A percentile compares a stretch with the other conserved stretches of the same genome.
Conservation (phyloP, 2,329 filamentous ascomycete genomes). For the Paracoccidioides brasiliensis region DNA sequence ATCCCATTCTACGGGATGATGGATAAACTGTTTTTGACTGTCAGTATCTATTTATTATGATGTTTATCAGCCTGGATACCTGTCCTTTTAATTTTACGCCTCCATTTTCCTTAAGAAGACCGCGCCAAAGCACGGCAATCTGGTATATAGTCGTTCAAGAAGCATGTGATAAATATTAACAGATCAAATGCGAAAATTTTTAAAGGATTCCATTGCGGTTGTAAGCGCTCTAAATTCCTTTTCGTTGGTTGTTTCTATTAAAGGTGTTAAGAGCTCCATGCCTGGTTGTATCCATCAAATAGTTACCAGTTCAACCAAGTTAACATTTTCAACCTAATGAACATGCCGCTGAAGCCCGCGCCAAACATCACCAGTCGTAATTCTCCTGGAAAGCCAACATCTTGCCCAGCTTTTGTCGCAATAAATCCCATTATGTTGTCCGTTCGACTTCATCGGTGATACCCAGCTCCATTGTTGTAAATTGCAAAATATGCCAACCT, state of each 20-base stretch:
- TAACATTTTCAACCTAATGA: too few species aligned
- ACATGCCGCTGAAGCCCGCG: neutral
- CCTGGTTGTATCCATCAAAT: too few species aligned
- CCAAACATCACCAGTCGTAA: neutral
- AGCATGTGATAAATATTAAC: too few species aligned
- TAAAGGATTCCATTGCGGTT: too few species aligned
- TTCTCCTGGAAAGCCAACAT: neutral
- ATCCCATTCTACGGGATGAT: neutral
- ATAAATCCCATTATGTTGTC: neutral
- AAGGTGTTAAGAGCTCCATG: too few species aligned
- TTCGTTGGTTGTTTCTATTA: too few species aligned
- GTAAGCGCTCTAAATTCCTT: too few species aligned
- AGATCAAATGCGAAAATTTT: too few species aligned
- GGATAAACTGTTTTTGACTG: neutral
- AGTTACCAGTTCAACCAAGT: too few species aligned
- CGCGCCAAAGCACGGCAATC: too few species aligned
- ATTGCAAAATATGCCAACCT: slow-evolving; percentile 25
- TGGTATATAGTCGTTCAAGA: too few species aligned
- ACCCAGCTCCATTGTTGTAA: neutral
- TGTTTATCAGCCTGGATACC: neutral
- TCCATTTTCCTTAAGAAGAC: neutral
- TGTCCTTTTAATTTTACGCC: neutral
- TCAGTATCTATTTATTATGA: neutral
- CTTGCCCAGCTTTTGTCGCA: neutral
- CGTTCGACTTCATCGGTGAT: neutral